Evolutionary conservation across 371 early-diverging fungal species (phyloP).

Genomic region (Lichtheimia hyalospora): DNA sequence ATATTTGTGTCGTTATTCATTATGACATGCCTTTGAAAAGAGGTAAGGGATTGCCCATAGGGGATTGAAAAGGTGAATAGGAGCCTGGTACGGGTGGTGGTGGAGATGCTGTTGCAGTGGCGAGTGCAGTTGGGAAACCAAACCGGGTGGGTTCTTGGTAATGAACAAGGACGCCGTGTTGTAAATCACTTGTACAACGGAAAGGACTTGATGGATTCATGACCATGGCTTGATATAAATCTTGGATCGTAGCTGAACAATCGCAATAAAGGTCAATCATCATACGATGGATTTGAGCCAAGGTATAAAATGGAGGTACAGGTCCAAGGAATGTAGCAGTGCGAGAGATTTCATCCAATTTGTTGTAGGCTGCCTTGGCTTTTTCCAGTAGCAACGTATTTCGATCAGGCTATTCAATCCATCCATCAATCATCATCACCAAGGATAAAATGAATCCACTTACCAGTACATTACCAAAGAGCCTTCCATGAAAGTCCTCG

Average conservation of each 20-base stretch:
- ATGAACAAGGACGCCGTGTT: conserved; percentile 23
- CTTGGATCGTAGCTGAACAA: conserved; percentile 19
- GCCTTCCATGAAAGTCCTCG: conserved; percentile 21
- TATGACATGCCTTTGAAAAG: too few species aligned
- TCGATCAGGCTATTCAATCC: conserved; percentile 22
- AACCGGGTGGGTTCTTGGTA: conserved; percentile 4
- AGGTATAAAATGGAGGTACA: conserved; percentile 13
- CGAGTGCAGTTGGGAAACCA: too few species aligned
- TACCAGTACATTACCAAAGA: conserved; percentile 28
- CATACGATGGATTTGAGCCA: conserved; percentile 31
- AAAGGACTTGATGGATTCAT: conserved; percentile 12
- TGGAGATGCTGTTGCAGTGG: too few species aligned
- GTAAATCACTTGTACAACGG: conserved; percentile 24
- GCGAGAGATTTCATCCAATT: conserved; percentile 20
- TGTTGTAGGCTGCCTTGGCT: conserved; percentile 23
- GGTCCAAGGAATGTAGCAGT: neutral
- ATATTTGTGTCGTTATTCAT: too few species aligned
- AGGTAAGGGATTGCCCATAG: too few species aligned
- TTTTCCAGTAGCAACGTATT: conserved; percentile 19
- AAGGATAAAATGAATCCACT: neutral
- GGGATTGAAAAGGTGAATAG: too few species aligned
- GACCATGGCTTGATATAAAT: conserved; percentile 20
- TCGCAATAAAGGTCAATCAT: conserved; percentile 26
- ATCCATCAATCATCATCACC: neutral
- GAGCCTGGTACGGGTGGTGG: too few species aligned